Base-by-base conservation (phyloP, 352 stramenopile genomes). In the Discostella stelligera region DNA sequence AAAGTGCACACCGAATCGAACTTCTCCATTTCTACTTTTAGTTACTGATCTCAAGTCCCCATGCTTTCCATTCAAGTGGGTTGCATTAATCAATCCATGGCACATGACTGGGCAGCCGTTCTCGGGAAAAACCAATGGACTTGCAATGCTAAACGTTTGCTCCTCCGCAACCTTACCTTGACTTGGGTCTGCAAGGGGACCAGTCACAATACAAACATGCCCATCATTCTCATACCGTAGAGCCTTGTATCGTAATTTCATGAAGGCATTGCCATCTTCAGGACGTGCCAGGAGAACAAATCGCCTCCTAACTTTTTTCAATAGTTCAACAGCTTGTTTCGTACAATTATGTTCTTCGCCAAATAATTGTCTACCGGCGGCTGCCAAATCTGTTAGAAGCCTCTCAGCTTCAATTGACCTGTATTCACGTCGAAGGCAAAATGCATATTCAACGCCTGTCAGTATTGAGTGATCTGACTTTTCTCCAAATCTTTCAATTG, bases 91-190 rank as follows among this genome's bases (percentile, higher is more conserved):
- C 27, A 32, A 32, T 32, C 27, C 27, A 32, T 32, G 27, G 5
- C 27, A 32, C 5, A 32, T 49, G 48, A 70, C 62, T 2, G 49
- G 49, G 11, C 49, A 56, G 5, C 49, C 49, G 4, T 1, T 21
- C 49, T 56, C 6, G 1, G n/a, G 49, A 21, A 56, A 23, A 56
- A 56, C 49, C 6, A 30, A 23, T 30, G 13, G 3, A 16, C 49
- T 23, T 11, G 49, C 0, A 21, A 56, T 11, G 6, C n/a, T 21
- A 21, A 56, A 56, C 10, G 82, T 56, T 61, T 78, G 64, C 30
- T 89, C 61, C n/a, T 89, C 5, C 27, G 2, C 27, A 32, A 6
- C 82, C 46, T 88, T 69, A 0, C 84, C 49, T 2, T 5, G 20
- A 73, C 13, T 74, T 8, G 0, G 82, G 67, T 75, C 85, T 79